phyloP scores from a whole-genome alignment of 1,284 basidiomycete genomes.

The Somion occarium region DNA sequence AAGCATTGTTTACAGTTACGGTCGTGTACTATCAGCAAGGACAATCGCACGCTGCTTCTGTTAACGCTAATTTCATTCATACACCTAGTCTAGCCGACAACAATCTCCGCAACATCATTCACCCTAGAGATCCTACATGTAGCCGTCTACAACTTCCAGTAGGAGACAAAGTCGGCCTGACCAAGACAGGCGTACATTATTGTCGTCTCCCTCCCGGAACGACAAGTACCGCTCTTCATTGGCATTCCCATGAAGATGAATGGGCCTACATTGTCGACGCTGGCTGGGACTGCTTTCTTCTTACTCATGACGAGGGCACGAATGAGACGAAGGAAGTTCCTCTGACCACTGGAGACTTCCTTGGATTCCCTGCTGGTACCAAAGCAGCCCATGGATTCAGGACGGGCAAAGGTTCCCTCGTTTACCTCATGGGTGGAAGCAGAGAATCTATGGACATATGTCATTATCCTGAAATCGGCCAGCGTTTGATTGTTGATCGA shows the following conservation, averaged over 20 bases:
- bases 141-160: conserved; percentile 18
- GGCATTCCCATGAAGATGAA: conserved; percentile 26
- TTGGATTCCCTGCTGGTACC: conserved; percentile 22
- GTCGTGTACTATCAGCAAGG: too few relatives aligned
- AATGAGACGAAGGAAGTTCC: conserved; percentile 15
- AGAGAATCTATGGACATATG: conserved; percentile 20
- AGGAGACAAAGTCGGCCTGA: conserved; percentile 22
- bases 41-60: too few relatives aligned
- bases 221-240: conserved; percentile 22
- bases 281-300: conserved; percentile 16
- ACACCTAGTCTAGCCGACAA: too few relatives aligned
- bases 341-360: conserved; percentile 22
- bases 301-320: conserved; percentile 13
- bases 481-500: conserved; percentile 13
- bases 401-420: conserved; percentile 18
- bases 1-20: too few relatives aligned
- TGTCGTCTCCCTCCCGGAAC: conserved; percentile 19
- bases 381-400: conserved; percentile 17
- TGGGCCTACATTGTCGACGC: conserved; percentile 27
- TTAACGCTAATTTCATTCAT: too few relatives aligned
- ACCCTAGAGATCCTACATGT: conserved; percentile 12
- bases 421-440: conserved; percentile 24
- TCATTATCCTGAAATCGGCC: conserved; percentile 18
- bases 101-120: too few relatives aligned
- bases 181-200: conserved; percentile 23